These are phyloP conservation scores for Hydnomerulius pinastri DNA, from an alignment of 768 basidiomycete genomes.

Conservation along the genomic window DNA sequence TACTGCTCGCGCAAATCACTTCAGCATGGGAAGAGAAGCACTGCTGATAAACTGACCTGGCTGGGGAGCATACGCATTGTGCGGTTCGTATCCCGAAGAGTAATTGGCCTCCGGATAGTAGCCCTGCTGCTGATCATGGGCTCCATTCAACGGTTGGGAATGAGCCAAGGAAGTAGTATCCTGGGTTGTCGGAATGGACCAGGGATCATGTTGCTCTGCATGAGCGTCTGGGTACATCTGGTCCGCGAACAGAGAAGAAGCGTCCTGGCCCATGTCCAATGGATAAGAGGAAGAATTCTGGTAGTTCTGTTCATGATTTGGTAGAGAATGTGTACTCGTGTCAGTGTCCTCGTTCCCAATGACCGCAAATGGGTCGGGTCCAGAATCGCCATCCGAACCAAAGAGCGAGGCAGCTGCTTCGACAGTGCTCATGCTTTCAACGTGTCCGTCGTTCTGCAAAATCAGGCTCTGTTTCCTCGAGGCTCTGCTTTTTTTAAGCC, in stretches of 20 bases:
- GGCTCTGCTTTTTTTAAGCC: constrained; percentile 19
- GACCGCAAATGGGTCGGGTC: constrained; percentile 63
- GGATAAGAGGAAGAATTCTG: constrained; percentile 25
- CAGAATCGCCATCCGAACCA: constrained; percentile 58
- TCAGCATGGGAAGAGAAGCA: constrained; percentile 1
- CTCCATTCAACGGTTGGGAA: constrained; percentile 13
- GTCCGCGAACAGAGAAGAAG: constrained; percentile 43
- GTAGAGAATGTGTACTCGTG: constrained; percentile 28
- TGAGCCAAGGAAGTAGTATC: constrained; percentile 13
- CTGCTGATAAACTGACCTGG: constrained; percentile 24
- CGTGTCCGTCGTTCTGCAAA: constrained; percentile 26
- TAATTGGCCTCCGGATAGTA: constrained; percentile 33
- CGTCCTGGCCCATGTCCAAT: constrained; percentile 35
- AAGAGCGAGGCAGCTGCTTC: constrained; percentile 85
- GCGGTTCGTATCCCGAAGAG: constrained; percentile 26
- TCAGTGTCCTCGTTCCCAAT: constrained; percentile 44
- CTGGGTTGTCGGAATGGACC: constrained; percentile 25
- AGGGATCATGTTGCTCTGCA: constrained; percentile 26
- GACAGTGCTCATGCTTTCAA: constrained; percentile 57
- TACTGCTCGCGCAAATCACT: constrained; percentile 10
- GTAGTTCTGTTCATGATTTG: constrained; percentile 20
- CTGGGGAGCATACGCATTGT: constrained; percentile 14
- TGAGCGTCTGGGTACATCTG: constrained; percentile 30
- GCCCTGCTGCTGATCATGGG: constrained; percentile 31
- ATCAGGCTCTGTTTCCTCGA: constrained; percentile 10